phyloP scores from a whole-genome alignment of 805 yeast species.

The Ogataea methylovora region DNA sequence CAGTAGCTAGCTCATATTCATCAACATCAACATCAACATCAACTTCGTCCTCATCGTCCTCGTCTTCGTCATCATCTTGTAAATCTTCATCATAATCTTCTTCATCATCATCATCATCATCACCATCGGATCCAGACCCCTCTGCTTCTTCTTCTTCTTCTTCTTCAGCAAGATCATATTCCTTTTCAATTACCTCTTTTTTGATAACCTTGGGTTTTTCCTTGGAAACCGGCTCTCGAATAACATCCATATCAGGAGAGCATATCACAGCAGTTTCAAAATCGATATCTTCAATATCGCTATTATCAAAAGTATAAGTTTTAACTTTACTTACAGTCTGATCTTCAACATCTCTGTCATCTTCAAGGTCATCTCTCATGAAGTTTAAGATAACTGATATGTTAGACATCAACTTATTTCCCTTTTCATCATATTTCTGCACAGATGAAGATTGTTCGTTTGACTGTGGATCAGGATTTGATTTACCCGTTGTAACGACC shows the following conservation, averaged over 20 bases:
- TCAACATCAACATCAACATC: conserved; percentile 6
- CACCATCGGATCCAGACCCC: conserved; percentile 7
- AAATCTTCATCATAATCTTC: conserved; percentile 4
- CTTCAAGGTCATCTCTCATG: conserved; percentile 60
- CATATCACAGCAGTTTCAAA: conserved; percentile 12
- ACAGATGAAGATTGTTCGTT: conserved; percentile 3
- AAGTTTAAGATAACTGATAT: conserved; percentile 53
- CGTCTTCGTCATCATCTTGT: conserved; percentile 3
- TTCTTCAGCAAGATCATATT: conserved; percentile 15
- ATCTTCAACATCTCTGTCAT: conserved; percentile 51
- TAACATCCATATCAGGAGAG: conserved; percentile 10
- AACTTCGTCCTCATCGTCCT: conserved; percentile 2
- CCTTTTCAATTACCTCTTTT: background rate
- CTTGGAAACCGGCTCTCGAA: background rate
- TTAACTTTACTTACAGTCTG: conserved; percentile 43
- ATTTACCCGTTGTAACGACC: conserved; percentile 20
- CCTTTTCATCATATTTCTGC: conserved; percentile 15
- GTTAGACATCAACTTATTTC: conserved; percentile 32
- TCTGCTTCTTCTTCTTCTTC: conserved; percentile 9
- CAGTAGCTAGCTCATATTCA: conserved; percentile 2
- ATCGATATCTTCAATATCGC: conserved; percentile 5
- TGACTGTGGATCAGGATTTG: background rate
- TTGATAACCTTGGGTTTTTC: background rate
- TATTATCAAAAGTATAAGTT: conserved; percentile 15
- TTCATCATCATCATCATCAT: conserved; percentile 7